phyloP scores from a whole-genome alignment of 179 eudicot genomes.

The Spinacia oleracea region DNA sequence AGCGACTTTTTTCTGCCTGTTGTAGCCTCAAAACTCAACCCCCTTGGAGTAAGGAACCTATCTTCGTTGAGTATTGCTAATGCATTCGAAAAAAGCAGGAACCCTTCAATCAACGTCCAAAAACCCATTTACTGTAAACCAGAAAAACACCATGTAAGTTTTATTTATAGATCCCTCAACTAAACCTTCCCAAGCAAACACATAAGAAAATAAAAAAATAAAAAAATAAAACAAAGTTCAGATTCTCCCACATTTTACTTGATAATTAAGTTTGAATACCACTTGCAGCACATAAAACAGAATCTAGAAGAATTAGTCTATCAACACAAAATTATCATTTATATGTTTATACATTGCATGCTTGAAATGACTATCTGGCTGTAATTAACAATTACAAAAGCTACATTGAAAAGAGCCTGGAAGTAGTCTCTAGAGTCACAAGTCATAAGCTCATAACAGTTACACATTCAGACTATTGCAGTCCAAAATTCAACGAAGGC shows the following conservation, averaged over 20 bases:
- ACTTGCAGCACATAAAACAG: background rate
- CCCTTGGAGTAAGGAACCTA: conserved; percentile 77
- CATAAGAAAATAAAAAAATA: no score
- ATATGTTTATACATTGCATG: background rate
- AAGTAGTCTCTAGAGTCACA: background rate
- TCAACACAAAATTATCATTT: background rate
- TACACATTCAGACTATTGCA: background rate
- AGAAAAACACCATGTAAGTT: background rate
- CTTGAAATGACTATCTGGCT: background rate
- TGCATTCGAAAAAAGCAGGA: conserved; percentile 82
- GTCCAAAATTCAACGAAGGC: background rate
- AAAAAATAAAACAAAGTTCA: background rate
- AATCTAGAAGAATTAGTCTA: background rate
- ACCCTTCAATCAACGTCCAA: conserved; percentile 77
- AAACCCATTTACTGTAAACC: conserved; percentile 64
- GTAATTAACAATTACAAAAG: background rate
- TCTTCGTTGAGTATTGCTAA: conserved; percentile 88
- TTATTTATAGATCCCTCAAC: background rate
- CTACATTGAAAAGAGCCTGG: background rate
- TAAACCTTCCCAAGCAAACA: background rate
- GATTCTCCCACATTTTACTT: background rate
- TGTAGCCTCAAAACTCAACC: conserved; percentile 75
- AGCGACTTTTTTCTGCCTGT: conserved; percentile 57
- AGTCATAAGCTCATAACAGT: background rate
- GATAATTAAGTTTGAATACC: background rate